phyloP scores from a whole-genome alignment of 2,329 filamentous ascomycete species.

The Fusarium continuum region DNA sequence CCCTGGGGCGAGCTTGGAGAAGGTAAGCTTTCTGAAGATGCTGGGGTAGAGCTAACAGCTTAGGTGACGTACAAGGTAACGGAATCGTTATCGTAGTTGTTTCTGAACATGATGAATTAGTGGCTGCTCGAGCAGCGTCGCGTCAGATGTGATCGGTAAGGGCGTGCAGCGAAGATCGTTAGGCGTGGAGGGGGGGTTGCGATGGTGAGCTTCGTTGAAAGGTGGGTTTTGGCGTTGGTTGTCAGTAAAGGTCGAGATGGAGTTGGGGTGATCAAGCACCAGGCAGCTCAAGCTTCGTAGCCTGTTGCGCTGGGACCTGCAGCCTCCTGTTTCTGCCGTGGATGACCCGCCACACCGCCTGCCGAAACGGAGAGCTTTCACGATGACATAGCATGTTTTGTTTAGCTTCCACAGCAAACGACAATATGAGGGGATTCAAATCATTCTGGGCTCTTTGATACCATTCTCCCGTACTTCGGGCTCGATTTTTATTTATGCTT shows the following conservation, averaged over 20 bases:
- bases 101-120: conserved; percentile 82
- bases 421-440: neutral
- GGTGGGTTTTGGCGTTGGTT: conserved; percentile 33
- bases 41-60: conserved; percentile 33
- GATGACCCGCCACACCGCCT: conserved; percentile 42
- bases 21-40: conserved; percentile 39
- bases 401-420: neutral
- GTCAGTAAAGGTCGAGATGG: conserved; percentile 32
- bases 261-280: conserved; percentile 39
- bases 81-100: conserved; percentile 99
- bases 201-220: conserved; percentile 28
- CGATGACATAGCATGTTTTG: conserved; percentile 14
- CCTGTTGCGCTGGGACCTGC: conserved; percentile 35
- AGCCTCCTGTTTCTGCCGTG: conserved; percentile 29
- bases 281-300: conserved; percentile 53
- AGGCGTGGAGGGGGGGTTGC: conserved; percentile 24
- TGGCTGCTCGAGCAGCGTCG: conserved; percentile 38
- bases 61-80: conserved; percentile 86
- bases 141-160: conserved; percentile 11
- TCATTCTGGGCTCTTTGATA: neutral
- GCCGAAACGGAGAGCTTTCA: conserved; percentile 22
- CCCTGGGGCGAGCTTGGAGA: conserved; percentile 88
- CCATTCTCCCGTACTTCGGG: no score
- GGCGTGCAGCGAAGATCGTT: neutral
- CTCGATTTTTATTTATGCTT: no score